phyloP scores from a whole-genome alignment of 2,329 filamentous ascomycete genomes.

The Aspergillus sp. region DNA sequence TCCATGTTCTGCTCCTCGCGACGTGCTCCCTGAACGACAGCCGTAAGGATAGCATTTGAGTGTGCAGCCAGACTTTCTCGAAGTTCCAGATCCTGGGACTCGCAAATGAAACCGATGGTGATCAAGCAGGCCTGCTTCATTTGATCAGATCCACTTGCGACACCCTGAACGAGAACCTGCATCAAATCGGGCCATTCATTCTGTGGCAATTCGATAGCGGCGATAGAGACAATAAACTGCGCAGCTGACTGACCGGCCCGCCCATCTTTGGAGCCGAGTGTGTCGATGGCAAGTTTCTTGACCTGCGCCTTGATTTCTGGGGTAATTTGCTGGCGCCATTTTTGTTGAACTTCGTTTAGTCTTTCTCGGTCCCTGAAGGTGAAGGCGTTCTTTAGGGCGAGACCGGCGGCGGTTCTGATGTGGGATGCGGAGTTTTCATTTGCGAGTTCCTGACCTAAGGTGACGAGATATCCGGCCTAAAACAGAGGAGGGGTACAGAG shows the following conservation, averaged over 20 bases:
- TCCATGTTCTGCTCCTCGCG: conserved; percentile 93
- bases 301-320: conserved; percentile 80
- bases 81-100: conserved; percentile 86
- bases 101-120: conserved; percentile 98
- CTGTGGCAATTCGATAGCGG: conserved; percentile 88
- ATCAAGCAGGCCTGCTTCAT: conserved; percentile 94
- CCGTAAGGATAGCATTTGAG: conserved; percentile 96
- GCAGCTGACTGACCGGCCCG: conserved; percentile 87
- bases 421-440: conserved; percentile 81
- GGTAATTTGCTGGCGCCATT: conserved; percentile 86
- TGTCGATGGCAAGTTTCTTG: conserved; percentile 87
- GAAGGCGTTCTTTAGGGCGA: conserved; percentile 98
- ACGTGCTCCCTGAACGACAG: conserved; percentile 93
- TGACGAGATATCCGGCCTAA: conserved; percentile 87
- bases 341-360: conserved; percentile 84
- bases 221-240: conserved; percentile 93
- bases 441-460: conserved; percentile 89
- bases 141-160: conserved; percentile 80
- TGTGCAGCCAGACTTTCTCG: conserved; percentile 77
- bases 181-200: conserved; percentile 94
- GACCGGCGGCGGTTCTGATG: conserved; percentile 90
- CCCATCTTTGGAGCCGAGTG: conserved; percentile 73
- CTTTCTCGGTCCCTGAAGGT: conserved; percentile 85
- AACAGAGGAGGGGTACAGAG: conserved; percentile 17
- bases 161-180: conserved; percentile 84